Conservation (phyloP, 345 rosid species). For the Gossypium bickii region DNA sequence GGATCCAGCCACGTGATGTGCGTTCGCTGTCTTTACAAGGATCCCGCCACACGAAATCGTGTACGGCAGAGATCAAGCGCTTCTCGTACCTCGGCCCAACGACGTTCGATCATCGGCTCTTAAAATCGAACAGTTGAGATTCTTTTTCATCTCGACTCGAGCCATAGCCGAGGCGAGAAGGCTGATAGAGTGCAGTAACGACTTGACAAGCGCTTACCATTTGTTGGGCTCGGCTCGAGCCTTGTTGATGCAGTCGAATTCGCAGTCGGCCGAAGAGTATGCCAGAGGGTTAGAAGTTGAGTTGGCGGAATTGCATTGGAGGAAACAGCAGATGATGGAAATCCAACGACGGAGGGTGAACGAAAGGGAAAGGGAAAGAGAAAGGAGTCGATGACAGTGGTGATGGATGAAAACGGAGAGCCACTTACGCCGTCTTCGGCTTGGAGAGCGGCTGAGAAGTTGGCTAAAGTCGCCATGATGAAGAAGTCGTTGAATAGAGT, state of each 20-base stretch:
- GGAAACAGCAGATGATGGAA: conserved; percentile 37
- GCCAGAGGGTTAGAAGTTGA: conserved; percentile 49
- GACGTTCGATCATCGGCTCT: conserved; percentile 47
- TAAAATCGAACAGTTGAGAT: conserved; percentile 49
- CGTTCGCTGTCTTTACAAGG: conserved; percentile 57
- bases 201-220: conserved; percentile 58
- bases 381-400: conserved; percentile 28
- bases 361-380: conserved; percentile 38
- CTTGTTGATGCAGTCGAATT: conserved; percentile 43
- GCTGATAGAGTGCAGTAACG: conserved; percentile 41
- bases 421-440: conserved; percentile 81
- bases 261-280: conserved; percentile 36
- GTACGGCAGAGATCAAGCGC: conserved; percentile 43
- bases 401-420: conserved; percentile 71
- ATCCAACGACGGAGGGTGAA: conserved; percentile 31
- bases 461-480: conserved; percentile 82
- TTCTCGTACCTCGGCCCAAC: conserved; percentile 39
- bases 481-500: conserved; percentile 69
- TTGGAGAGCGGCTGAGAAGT: conserved; percentile 89
- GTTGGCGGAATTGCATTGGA: conserved; percentile 60
- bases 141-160: conserved; percentile 52
- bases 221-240: conserved; percentile 71
- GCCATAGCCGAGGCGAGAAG: conserved; percentile 81
- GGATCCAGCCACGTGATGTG: conserved; percentile 46
- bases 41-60: conserved; percentile 56